Base-by-base conservation (phyloP, 768 basidiomycete genomes). In the Lepiota brunneoincarnata region DNA sequence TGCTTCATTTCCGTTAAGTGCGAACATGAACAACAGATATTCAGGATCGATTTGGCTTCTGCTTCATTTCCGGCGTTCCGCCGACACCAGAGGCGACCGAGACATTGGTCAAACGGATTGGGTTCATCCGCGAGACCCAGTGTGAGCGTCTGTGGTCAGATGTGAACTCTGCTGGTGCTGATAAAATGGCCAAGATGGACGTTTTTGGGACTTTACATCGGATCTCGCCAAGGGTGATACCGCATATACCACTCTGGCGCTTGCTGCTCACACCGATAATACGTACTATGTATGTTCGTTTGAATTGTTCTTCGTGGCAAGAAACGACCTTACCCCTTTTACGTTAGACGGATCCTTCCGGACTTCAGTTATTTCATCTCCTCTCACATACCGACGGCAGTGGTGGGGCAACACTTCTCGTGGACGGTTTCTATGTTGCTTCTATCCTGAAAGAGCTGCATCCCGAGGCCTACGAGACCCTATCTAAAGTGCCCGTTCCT, bases 201-300 rank as follows among this genome's bases (percentile, higher is more conserved):
- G 84, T 54, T 95, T 98, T 70, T 99, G 96, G 95, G 93, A 98
- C 63, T 96, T 98, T 64, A 97, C 93, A 0, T 84, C 95, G 0
- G 86, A 96, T 64, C 77, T 95, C 18, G 84, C 87, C 15, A 93
- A 88, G 62, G 93, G 93, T 11, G 96, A 99, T 67, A 89, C 93
- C 6, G 94, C 96, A 0, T 99, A 99, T 72, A 93, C 93, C 3
- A 91, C 86, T 5, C 70, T 96, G 41, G 89, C 87, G 0, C 82
- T 99, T 6, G 85, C 82, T 3, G 93, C 92, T 0, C 96, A 99
- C 66, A 83, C 81, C 12, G 81, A 83, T 59, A 81, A 80, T 51
- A 82, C 81, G 7, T 83, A 82, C 77, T 92, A 78, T 58, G 89
- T 89, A 52, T 60, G 80, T 69, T 14, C 4, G n/a, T n/a, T n/a